Evolutionary conservation across 805 yeast species (phyloP).

Genomic region (Ogataea trehalophila): DNA sequence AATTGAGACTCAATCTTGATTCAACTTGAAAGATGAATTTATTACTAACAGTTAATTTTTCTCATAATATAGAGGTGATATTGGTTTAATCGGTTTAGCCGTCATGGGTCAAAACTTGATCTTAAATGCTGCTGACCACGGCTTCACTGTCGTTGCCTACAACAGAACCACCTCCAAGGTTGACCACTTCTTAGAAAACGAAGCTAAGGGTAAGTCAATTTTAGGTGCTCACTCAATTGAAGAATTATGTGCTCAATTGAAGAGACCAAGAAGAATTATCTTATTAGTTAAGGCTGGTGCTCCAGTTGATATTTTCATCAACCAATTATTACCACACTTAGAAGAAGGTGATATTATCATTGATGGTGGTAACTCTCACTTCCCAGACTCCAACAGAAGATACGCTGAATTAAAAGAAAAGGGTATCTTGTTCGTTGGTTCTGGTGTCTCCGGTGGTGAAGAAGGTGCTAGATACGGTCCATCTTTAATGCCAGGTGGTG

Average conservation of each 20-base stretch:
- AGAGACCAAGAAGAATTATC: constrained; percentile 96
- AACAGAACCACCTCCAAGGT: constrained; percentile 97
- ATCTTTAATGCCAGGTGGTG: constrained; percentile 99
- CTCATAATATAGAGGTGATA: constrained; percentile 63
- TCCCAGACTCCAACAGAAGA: constrained; percentile 98
- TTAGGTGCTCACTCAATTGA: constrained; percentile 91
- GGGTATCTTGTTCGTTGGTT: constrained; percentile 92
- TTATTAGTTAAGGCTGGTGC: constrained; percentile 93
- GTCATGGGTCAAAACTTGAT: constrained; percentile 99
- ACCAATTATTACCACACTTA: constrained; percentile 81
- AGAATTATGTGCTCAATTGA: constrained; percentile 82
- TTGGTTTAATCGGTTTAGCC: constrained; percentile 99
- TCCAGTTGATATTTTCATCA: constrained; percentile 90
- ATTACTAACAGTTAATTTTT: constrained; percentile 9
- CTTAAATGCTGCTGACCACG: constrained; percentile 97
- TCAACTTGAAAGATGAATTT: too few species aligned
- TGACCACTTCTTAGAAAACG: constrained; percentile 87
- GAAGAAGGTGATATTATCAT: constrained; percentile 97
- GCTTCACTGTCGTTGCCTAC: constrained; percentile 95
- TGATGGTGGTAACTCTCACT: constrained; percentile 99
- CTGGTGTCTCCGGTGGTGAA: constrained; percentile 99
- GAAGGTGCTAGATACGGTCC: constrained; percentile 99
- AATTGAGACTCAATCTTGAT: too few species aligned
- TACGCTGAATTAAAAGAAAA: constrained; percentile 79
- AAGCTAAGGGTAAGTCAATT: constrained; percentile 96